Evolutionary conservation across 345 rosid species (phyloP), one percentile per base, ranked within the genome.

Genomic region (Brassica cretica): DNA sequence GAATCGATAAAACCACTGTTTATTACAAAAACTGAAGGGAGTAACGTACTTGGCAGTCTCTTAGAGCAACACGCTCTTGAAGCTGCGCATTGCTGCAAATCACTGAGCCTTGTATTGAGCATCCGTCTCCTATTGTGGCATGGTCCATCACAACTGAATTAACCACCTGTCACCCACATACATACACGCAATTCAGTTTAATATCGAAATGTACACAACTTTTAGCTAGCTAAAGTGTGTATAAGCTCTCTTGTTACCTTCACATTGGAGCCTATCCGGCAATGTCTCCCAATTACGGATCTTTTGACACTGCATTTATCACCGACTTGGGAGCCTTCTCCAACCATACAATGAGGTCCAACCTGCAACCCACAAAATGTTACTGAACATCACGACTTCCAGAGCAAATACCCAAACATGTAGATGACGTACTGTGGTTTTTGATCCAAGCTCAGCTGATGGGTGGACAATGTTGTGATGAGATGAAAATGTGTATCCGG

Each of bases 231-330:
- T 68, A 14, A 53, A 25, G 4, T 59, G 18, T 16, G 51, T 6
- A 18, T 59, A 72, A 69, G 83, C 74, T 59, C 41, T 25, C 16
- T 29, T 74, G 21, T 84, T 68, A 93, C 99, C 99, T 95, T 95
- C 77, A 95, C 99, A 80, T 88, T 91, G 79, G 94, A 93, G 79
- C 98, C 96, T 86, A 95, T 91, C 65, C 94, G 87, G 85, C 99
- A 95, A 79, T 93, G 98, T 66, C 91, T 94, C 71, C 99, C 98
- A 76, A 93, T 88, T 33, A 93, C 97, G 69, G 99, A 95, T 82
- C 98, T 89, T 82, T 95, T 93, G 68, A 95, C 97, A 71, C 97
- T 89, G 78, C 98, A 95, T 78, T 93, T 95, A 80, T 95, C 99
- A 77, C 94, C 97, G 90, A 95, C 85, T 72, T 90, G 92, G 72